Evolutionary conservation across 2,329 filamentous ascomycete species (phyloP), one percentile per base, ranked within the genome.

Genomic region (Monosporascus sp.): DNA sequence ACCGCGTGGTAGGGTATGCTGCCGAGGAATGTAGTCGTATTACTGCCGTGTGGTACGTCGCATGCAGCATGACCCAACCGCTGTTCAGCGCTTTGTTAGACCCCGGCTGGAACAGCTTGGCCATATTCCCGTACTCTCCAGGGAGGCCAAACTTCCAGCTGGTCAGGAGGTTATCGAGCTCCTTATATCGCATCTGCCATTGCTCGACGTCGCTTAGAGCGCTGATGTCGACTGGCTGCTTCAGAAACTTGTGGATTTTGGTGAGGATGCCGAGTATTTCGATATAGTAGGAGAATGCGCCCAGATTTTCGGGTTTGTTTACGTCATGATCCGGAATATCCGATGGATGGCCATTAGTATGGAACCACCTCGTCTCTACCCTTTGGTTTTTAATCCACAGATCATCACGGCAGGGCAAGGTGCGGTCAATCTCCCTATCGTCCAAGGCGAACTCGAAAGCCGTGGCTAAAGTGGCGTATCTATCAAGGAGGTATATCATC

Each of bases 1-100:
- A 96, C 35, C 89, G 81, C 3, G 89, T 94, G 5, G 90, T 95
- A 3, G 92, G 92, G 69, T 96, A 97, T 2, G 91, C 92, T 6
- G 92, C 90, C 1, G 90, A 96, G 0, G 91, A 96, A 72, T 96
- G 91, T 24, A 96, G 79, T 37, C 92, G 85, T 61, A 97, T 96
- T 8, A 96, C 86, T 46, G 91, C 88, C 1, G 90, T 95, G 69
- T 95, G 89, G 65, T 92, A 96, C 1, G 90, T 91, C 5, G 89
- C 88, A 67, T 96, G 92, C 31, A 96, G 77, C 87, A 96, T 96
- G 49, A 96, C 85, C 87, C 91, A 91, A 50, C 87, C 87, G 67
- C 88, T 90, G 65, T 89, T 90, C 48, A 91, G 75, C 43, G 80
- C 80, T 67, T 89, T 90, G 62, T 80, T 83, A 49, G 79, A 81